Percentiles rank a stretch among this genome's conserved stretches.
Evolutionary conservation across 495 filamentous ascomycete genomes (phyloP).

Genomic region (Podospora australis): DNA sequence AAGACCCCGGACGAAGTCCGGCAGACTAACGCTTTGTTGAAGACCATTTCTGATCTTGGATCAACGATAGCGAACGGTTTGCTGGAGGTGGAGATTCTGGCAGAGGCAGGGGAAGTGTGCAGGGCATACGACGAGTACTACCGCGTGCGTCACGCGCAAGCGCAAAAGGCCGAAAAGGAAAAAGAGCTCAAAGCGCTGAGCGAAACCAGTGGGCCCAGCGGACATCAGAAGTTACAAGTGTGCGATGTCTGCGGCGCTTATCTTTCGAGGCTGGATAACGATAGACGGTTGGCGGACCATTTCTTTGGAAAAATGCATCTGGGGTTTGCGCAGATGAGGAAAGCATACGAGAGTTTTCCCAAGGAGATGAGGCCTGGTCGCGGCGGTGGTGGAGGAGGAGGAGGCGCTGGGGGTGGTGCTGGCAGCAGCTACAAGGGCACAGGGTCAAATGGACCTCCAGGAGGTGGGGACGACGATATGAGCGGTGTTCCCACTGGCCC

Average conservation of each 20-base stretch:
- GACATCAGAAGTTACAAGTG: conserved; percentile 96
- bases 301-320: conserved; percentile 99
- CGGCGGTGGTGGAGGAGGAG: conserved; percentile 48
- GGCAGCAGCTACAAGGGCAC: conserved; percentile 19
- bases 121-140: conserved; percentile 80
- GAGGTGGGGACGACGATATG: conserved; percentile 39
- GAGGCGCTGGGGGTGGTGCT: conserved; percentile 41
- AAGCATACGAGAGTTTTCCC: conserved; percentile 75
- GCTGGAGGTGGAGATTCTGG: conserved; percentile 78
- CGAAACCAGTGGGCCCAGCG: conserved; percentile 84
- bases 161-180: conserved; percentile 77
- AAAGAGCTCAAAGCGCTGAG: conserved; percentile 84
- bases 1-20: conserved; percentile 97
- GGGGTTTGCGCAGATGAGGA: conserved; percentile 96
- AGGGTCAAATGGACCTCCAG: neutral
- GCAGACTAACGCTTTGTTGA: conserved; percentile 89
- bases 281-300: conserved; percentile 87
- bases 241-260: conserved; percentile 97
- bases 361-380: conserved; percentile 61
- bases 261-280: conserved; percentile 84
- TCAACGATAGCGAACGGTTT: conserved; percentile 75
- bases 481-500: conserved; percentile 33
- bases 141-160: conserved; percentile 71
- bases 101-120: conserved; percentile 71
- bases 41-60: conserved; percentile 76